A percentile compares a stretch with the other conserved stretches of the same genome.
Conservation (phyloP, 768 basidiomycete species). For the Mycena filopes region DNA sequence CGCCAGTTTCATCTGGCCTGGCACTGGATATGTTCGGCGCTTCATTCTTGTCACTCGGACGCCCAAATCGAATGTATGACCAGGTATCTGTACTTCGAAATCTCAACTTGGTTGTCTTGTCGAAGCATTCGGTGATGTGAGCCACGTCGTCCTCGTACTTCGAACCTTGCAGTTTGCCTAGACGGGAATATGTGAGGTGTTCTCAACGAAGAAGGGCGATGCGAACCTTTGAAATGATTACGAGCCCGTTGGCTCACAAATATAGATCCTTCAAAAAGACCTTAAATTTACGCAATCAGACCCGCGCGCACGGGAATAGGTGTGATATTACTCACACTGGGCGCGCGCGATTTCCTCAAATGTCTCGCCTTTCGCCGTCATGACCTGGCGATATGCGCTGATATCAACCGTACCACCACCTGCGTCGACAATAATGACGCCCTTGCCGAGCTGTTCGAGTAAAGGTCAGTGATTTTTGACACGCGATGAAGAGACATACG, state of each 20-base stretch:
- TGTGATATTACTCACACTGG: conserved; percentile 47
- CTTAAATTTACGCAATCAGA: conserved; percentile 37
- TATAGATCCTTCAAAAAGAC: conserved; percentile 61
- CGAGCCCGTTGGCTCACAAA: conserved; percentile 60
- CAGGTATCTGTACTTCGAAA: conserved; percentile 52
- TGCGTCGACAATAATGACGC: conserved; percentile 66
- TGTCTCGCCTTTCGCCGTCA: conserved; percentile 33
- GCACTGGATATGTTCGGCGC: conserved; percentile 52
- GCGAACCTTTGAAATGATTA: conserved; percentile 49
- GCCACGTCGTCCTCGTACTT: conserved; percentile 53
- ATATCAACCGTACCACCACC: conserved; percentile 74
- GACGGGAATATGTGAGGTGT: too few relatives aligned
- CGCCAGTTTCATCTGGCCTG: conserved; percentile 58
- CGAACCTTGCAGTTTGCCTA: conserved; percentile 53
- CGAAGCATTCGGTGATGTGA: conserved; percentile 55
- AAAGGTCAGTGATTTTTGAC: not conserved
- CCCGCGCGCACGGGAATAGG: not conserved
- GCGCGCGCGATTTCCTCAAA: conserved; percentile 62
- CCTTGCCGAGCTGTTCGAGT: conserved; percentile 40
- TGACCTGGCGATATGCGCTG: conserved; percentile 60
- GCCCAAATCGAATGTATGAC: conserved; percentile 61
- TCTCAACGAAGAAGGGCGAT: not conserved
- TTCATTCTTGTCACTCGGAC: conserved; percentile 52
- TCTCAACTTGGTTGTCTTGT: conserved; percentile 57
- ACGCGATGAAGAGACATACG: conserved; percentile 33